These are phyloP conservation scores for Leishmania braziliensis DNA, from an alignment of 208 protist species.

Conservation along the genomic window DNA sequence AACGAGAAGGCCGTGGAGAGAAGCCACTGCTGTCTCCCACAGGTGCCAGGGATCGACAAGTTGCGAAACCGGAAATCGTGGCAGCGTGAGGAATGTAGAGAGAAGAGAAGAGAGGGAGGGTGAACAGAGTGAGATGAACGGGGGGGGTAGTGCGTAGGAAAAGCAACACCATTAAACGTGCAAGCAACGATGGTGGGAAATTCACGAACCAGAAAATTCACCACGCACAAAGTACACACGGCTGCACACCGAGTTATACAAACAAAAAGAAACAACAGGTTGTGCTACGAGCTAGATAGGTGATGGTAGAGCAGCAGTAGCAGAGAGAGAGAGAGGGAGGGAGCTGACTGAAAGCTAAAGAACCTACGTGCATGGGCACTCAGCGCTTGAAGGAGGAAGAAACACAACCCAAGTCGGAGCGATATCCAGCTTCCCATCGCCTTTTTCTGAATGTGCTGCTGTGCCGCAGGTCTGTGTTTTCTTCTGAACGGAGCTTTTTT, in stretches of 20 bases:
- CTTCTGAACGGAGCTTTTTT: neutral
- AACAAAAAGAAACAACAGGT: too few species aligned
- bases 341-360: neutral
- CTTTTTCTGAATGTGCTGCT: neutral
- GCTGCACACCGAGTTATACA: neutral
- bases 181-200: neutral
- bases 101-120: neutral
- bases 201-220: neutral
- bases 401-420: neutral
- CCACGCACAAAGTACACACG: neutral
- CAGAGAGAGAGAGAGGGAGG: neutral
- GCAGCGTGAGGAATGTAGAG: neutral
- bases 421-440: neutral
- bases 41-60: neutral
- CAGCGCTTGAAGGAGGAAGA: neutral
- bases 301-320: neutral
- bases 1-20: neutral
- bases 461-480: conserved; percentile 12
- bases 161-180: neutral
- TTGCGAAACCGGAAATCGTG: conserved; percentile 4
- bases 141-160: neutral
- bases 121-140: conserved; percentile 2
- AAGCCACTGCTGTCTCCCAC: neutral
- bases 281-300: neutral
- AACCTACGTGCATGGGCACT: neutral